Evolutionary conservation across 1,284 basidiomycete genomes (phyloP), one percentile per base, ranked within the genome.

Genomic region (Macrocystidia cucumis): DNA sequence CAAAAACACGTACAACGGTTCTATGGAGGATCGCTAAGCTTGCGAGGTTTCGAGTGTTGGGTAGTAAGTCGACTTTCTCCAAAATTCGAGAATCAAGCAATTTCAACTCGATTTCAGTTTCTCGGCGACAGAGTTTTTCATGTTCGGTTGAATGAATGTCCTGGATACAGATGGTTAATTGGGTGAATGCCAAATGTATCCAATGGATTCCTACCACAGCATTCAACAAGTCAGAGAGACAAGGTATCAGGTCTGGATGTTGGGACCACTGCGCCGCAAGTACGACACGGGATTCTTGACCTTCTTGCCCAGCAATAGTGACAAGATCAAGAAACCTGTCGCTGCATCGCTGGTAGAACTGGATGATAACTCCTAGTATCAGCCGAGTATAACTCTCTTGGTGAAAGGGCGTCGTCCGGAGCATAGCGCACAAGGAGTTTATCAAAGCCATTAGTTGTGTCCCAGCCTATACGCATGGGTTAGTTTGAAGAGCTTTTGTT

Each of bases 311-410:
- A n/a, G 54, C 44, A 5, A 67, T 54, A 0, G 77, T 68, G 14
- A 86, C 79, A 7, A 91, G 66, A 42, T 72, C 76, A 46, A 89
- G 81, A 59, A 91, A 98, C 19, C 83, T 72, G 49, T 91, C 83
- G 46, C 85, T 91, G 51, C 92, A 96, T 25, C 86, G 78, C 54
- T 96, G 91, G 52, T 98, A 98, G 56, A 93, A 98, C 55, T 97
- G 92, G 23, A 96, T 90, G 33, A 98, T 86, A 27, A 97, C 86
- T n/a, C 87, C 84, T 16, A 98, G 74, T 42, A 98, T 91, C 24
- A 98, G 67, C n/a, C 91, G 77, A 19, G 90, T 83, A 57, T 97
- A 93, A 54, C 82, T 91, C 55, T 98, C 95, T 40, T 84, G 75
- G 50, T 98, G 93, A 64, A 98, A 98, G 0, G 95, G 92, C n/a